Evolutionary conservation across 2,329 filamentous ascomycete genomes (phyloP).

Genomic region (Lomentospora prolificans): DNA sequence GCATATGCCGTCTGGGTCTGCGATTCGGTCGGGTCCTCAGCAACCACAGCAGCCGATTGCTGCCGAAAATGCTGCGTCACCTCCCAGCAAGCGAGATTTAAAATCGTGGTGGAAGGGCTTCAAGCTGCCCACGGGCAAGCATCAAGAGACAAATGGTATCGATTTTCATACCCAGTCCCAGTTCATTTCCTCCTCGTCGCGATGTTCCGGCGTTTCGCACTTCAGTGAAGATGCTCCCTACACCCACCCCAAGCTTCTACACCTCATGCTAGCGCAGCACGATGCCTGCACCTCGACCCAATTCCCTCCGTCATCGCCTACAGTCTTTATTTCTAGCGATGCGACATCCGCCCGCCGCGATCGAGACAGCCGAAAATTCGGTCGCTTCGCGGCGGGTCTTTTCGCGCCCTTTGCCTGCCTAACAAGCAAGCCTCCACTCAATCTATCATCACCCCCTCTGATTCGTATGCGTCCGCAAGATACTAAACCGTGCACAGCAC

Average conservation of each 20-base stretch:
- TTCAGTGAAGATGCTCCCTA: conserved; percentile 12
- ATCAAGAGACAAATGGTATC: conserved; percentile 45
- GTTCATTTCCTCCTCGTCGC: not conserved
- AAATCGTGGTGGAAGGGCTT: conserved; percentile 98
- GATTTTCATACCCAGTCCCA: conserved; percentile 19
- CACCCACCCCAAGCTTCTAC: conserved; percentile 8
- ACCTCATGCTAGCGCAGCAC: conserved; percentile 9
- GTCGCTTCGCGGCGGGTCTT: not conserved
- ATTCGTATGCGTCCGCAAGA: not conserved
- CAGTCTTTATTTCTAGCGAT: conserved; percentile 12
- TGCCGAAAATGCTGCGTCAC: conserved; percentile 45
- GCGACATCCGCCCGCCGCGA: conserved; percentile 8
- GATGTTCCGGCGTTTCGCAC: not conserved
- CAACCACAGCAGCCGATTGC: conserved; percentile 13
- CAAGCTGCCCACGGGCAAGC: conserved; percentile 54
- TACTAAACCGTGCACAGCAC: conserved; percentile 8
- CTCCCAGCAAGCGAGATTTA: conserved; percentile 76
- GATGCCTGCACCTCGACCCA: conserved; percentile 8
- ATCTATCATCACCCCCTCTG: conserved; percentile 3
- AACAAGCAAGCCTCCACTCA: not conserved
- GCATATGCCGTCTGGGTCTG: not conserved
- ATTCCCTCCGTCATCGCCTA: not conserved
- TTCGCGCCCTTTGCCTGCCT: not conserved
- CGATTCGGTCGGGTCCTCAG: not conserved
- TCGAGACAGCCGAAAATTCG: not conserved